A percentile compares a stretch with the other conserved stretches of the same genome.
Evolutionary conservation across 352 stramenopile species (phyloP).

Genomic region (Phytophthora syringae): DNA sequence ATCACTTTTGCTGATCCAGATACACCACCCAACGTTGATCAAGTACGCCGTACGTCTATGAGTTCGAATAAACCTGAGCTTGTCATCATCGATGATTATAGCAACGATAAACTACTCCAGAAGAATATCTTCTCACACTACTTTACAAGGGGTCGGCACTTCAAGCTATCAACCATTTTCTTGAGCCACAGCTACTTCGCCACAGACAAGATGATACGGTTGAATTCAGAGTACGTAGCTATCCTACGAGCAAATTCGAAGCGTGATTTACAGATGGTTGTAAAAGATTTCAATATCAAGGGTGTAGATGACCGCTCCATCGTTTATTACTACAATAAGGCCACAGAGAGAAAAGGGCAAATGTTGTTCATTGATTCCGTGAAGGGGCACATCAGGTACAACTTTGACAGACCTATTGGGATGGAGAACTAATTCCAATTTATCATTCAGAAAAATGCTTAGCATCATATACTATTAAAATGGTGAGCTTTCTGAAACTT

Average conservation of each 20-base stretch:
- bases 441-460: too few relatives aligned
- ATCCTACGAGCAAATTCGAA: slow-evolving; percentile 27
- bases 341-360: slow-evolving; percentile 8
- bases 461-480: slow-evolving; percentile 23
- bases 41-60: slow-evolving; percentile 7
- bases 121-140: slow-evolving; percentile 12
- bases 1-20: slow-evolving; percentile 17
- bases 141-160: slow-evolving; percentile 3
- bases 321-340: slow-evolving; percentile 10
- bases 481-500: slow-evolving; percentile 19
- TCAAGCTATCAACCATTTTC: slow-evolving; percentile 8
- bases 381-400: too few relatives aligned
- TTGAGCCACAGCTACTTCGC: slow-evolving; percentile 8
- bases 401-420: too few relatives aligned
- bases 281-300: slow-evolving; percentile 22
- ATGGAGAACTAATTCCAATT: too few relatives aligned
- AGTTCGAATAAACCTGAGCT: slow-evolving; percentile 24
- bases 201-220: neutral
- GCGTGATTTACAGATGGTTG: slow-evolving; percentile 17
- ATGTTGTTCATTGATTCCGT: too few relatives aligned
- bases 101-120: slow-evolving; percentile 19
- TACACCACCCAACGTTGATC: slow-evolving; percentile 9
- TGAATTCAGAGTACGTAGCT: neutral
- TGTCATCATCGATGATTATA: slow-evolving; percentile 30
- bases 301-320: neutral